Evolutionary conservation across 2,329 filamentous ascomycete species (phyloP), one percentile per base, ranked within the genome.

Genomic region (Phialophora verrucosa): DNA sequence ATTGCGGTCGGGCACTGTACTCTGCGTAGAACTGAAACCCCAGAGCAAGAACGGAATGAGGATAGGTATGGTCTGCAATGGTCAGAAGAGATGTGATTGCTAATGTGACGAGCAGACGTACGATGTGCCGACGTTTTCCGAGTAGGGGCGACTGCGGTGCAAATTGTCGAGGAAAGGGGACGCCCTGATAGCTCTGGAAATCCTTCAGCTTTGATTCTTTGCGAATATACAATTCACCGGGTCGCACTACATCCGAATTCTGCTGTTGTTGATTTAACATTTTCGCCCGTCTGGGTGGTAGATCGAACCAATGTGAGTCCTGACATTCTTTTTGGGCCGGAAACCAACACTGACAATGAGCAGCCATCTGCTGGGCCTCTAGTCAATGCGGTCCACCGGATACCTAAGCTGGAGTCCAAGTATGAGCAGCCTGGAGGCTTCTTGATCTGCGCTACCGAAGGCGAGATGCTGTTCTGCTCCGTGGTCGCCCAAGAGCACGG

Each of bases 361-460:
- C 32, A 70, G 68, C 65, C 65, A 20, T 65, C 59, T 25, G 32
- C 44, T 10, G 59, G 57, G 27, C 65, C 60, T 1, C 23, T 63
- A 25, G 69, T 81, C 32, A 74, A 77, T 59, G 73, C 78, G 23
- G 76, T 78, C 42, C 70, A 75, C 27, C 75, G 78, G 14, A 74
- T 80, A 57, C 64, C 69, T 74, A 78, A 54, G 38, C 72, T 49
- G 68, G 66, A 7, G 29, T 67, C 12, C 60, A 72, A 14, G 64
- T 71, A 54, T 44, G 72, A 72, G 23, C 71, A 71, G 14, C 72
- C 82, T 11, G 75, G 76, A 14, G 80, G 80, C 1, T 79, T 82
- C 44, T 73, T 85, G 10, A 80, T 84, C 51, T 83, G 80, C 47
- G 79, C 84, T 56, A 79, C 80, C 20, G 80, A 82, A 29, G 77